A percentile compares a stretch with the other conserved stretches of the same genome.
Evolutionary conservation across 2,329 filamentous ascomycete species (phyloP).

Genomic region (Beauveria bassiana): DNA sequence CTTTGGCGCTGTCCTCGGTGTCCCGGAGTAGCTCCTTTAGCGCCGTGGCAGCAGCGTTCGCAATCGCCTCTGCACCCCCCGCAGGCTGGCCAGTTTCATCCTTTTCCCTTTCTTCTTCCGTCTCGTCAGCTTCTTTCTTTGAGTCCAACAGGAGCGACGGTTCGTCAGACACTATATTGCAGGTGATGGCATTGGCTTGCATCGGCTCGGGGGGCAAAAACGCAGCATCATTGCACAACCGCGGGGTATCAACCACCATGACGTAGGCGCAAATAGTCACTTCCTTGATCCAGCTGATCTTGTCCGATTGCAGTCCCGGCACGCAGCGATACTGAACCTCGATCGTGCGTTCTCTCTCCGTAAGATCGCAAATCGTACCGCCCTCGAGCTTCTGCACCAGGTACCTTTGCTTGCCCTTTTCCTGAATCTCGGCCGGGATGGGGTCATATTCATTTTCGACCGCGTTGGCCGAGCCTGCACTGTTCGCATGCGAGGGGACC

Average conservation of each 20-base stretch:
- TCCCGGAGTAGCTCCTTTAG: conserved; percentile 11
- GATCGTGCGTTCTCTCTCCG: conserved; percentile 70
- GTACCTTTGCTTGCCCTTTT: conserved; percentile 77
- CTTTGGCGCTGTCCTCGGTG: conserved; percentile 18
- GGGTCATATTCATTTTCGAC: conserved; percentile 20
- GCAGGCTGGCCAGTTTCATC: conserved; percentile 13
- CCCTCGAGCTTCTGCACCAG: conserved; percentile 73
- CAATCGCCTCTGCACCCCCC: conserved; percentile 5
- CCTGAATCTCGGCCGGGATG: conserved; percentile 58
- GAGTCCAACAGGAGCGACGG: neutral
- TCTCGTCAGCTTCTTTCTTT: conserved; percentile 25
- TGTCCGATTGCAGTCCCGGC: conserved; percentile 62
- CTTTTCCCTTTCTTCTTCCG: conserved; percentile 29
- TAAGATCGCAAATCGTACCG: conserved; percentile 81
- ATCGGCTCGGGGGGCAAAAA: conserved; percentile 77
- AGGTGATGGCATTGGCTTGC: conserved; percentile 68
- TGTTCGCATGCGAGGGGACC: conserved; percentile 20
- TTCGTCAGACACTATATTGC: conserved; percentile 56
- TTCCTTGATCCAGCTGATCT: conserved; percentile 90
- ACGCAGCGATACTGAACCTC: conserved; percentile 79
- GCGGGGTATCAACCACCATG: conserved; percentile 86
- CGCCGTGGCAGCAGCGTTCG: neutral
- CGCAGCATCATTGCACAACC: conserved; percentile 78
- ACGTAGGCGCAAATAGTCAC: conserved; percentile 84
- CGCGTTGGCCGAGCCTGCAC: conserved; percentile 18